Evolutionary conservation across 805 yeast species (phyloP).

Genomic region (Metschnikowia cubensis): DNA sequence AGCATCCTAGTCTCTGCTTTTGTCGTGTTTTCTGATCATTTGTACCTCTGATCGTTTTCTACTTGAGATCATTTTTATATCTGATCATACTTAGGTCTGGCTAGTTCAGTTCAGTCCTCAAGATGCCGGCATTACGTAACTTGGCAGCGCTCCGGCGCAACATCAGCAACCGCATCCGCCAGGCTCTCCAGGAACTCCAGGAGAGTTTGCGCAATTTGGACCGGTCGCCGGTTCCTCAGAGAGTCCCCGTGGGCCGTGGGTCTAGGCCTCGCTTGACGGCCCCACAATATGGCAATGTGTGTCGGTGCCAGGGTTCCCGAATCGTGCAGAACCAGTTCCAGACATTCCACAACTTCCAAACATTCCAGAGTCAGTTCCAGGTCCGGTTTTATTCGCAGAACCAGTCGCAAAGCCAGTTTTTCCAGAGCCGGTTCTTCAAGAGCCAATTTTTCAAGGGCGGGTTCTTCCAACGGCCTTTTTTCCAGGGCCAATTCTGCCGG

Average conservation of each 20-base stretch:
- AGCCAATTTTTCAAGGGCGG: background rate
- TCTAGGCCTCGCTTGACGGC: constrained; percentile 3
- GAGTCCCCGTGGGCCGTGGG: constrained; percentile 36
- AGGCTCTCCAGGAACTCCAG: constrained; percentile 46
- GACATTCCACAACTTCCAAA: background rate
- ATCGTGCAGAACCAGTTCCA: no score
- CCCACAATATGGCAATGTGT: background rate
- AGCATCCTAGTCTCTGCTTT: no score
- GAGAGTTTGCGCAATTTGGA: constrained; percentile 24
- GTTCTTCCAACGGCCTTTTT: background rate
- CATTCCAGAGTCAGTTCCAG: background rate
- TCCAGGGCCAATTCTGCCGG: background rate
- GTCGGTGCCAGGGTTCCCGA: background rate
- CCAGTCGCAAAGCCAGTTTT: background rate
- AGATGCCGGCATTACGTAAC: constrained; percentile 28
- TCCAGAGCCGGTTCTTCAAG: background rate
- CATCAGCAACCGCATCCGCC: constrained; percentile 45
- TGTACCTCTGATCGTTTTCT: no score
- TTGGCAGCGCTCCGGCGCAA: constrained; percentile 40
- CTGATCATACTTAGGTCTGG: no score
- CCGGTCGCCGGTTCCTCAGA: constrained; percentile 19
- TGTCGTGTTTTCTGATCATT: no score
- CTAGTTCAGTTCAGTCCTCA: no score
- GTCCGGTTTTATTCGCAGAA: no score
- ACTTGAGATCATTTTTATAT: no score